phyloP scores from a whole-genome alignment of 202 grass and related monocot genomes.

The Brachypodium distachyon region DNA sequence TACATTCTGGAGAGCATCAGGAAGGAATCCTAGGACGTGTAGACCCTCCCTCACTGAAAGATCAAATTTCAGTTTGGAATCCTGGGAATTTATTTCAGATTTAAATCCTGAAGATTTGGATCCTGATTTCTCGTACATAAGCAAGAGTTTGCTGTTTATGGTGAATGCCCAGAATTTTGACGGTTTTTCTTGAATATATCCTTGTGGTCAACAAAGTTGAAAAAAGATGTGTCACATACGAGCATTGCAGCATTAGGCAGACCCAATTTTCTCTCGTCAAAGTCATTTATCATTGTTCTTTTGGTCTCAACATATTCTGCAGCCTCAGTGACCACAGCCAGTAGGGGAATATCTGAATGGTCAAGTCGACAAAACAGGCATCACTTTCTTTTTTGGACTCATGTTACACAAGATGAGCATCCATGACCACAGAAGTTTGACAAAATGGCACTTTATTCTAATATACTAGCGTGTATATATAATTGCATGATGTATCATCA shows the following conservation, averaged over 20 bases:
- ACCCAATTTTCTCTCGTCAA: slow-evolving; percentile 4
- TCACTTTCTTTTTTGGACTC: not conserved
- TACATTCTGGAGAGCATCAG: not conserved
- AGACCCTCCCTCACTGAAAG: not conserved
- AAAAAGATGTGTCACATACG: not conserved
- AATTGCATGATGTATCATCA: slow-evolving; percentile 2
- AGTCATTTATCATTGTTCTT: not conserved
- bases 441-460: slow-evolving; percentile 22
- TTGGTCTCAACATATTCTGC: not conserved
- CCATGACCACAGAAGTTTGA: not conserved
- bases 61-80: not conserved
- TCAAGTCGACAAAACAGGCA: not conserved
- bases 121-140: not conserved
- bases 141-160: not conserved
- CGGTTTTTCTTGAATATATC: not conserved
- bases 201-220: not conserved
- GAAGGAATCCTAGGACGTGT: not conserved
- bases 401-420: slow-evolving; percentile 6
- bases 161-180: not conserved
- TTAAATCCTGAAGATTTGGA: too few species aligned
- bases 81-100: too few species aligned
- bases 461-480: not conserved
- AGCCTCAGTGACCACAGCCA: not conserved
- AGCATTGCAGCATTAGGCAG: not conserved
- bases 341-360: not conserved